Conservation (phyloP, 1,284 basidiomycete species). For the Leccinum griseonigrum region DNA sequence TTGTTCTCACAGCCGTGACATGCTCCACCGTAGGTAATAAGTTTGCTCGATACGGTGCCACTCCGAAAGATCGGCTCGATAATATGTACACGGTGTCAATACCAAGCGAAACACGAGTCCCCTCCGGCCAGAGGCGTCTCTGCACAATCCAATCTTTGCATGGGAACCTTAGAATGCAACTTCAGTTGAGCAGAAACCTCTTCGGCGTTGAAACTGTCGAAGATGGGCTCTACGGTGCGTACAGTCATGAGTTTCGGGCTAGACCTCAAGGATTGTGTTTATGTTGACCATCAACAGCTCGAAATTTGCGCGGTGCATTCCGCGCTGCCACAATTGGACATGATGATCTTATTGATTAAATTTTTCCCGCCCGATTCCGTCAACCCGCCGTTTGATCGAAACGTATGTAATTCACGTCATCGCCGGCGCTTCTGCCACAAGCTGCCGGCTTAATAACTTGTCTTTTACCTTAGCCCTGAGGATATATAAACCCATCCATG, state of each 20-base stretch:
- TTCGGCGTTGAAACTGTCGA: not conserved
- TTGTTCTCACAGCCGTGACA: not conserved
- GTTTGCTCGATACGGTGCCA: not conserved
- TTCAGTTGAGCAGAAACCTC: not conserved
- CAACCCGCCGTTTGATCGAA: not conserved
- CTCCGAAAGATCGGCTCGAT: not conserved
- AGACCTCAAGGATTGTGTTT: not conserved
- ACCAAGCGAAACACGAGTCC: not conserved
- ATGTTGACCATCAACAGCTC: not conserved
- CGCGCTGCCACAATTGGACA: not conserved
- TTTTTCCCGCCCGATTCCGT: not conserved
- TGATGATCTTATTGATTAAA: not conserved
- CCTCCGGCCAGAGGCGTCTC: no score
- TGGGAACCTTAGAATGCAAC: no score
- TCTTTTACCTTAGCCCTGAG: not conserved
- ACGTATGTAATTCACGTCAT: not conserved
- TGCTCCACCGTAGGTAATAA: not conserved
- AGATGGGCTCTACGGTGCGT: not conserved
- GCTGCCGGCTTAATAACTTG: not conserved
- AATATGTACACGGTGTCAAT: not conserved
- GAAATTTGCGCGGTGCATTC: not conserved
- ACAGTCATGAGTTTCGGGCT: not conserved
- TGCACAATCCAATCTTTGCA: no score
- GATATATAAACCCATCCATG: slow-evolving; percentile 21
- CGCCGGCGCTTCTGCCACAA: not conserved